phyloP scores from a whole-genome alignment of 345 rosid species.

The Aquilaria malaccensis region DNA sequence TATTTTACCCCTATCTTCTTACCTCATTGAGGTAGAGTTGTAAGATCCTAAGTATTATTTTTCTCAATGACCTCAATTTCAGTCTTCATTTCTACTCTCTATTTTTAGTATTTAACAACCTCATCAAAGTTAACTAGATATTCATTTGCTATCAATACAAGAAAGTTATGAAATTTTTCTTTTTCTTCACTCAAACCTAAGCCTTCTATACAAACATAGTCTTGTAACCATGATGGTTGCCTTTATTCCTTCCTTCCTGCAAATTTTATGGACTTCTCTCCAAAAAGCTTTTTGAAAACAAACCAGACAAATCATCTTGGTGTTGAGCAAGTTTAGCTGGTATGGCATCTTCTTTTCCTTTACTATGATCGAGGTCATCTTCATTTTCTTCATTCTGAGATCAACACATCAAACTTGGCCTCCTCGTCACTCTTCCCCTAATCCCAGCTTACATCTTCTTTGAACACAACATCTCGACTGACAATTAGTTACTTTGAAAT shows the following conservation, averaged over 20 bases:
- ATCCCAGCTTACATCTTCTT: not conserved
- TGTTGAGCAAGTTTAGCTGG: no score
- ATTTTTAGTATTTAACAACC: not conserved
- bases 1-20: conserved; percentile 10
- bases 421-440: not conserved
- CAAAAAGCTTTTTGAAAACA: no score
- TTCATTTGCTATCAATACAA: not conserved
- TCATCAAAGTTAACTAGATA: not conserved
- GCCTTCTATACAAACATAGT: not conserved
- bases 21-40: not conserved
- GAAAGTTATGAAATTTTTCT: not conserved
- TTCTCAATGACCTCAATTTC: not conserved
- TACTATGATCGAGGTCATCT: not conserved
- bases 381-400: no score
- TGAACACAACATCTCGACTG: not conserved
- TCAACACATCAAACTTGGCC: no score
- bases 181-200: not conserved
- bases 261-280: not conserved
- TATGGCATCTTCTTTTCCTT: not conserved
- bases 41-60: not conserved
- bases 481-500: not conserved
- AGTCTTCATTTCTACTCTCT: not conserved
- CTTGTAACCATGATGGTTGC: conserved; percentile 9
- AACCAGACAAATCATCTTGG: not conserved
- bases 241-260: not conserved